Base-by-base conservation (phyloP, 345 rosid genomes). In the Linum lewisii region DNA sequence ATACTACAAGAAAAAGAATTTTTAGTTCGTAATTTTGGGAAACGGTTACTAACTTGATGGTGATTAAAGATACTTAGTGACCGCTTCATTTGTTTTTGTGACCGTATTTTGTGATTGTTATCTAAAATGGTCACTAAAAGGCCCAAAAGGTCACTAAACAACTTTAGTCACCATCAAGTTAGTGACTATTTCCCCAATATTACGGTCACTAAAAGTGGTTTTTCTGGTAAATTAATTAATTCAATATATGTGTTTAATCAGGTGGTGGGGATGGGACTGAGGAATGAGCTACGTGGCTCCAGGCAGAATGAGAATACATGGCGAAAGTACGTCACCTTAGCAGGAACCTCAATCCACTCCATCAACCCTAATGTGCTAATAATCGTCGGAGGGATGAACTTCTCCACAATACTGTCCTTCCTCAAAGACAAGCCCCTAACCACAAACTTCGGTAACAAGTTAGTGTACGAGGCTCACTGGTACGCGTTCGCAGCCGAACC, bases 271-370 rank as follows among this genome's bases (percentile, higher is more conserved):
- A 73, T 65, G 63, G 65, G 77, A 38, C 15, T 69, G 38, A 61
- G 77, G 54, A 73, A 73, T 7, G 67, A 73, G 66, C 73, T 65
- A 8, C 70, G 70, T 0, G 77, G 77, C 5, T 57, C 63, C 0
- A 60, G 15, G 18, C 59, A 61, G 15, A 57, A 69, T 36, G 38
- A 44, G 23, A 52, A 64, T 19, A 60, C 64, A 45, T 73, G 77
- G 77, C 53, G 57, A 54, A 69, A 58, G 64, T 69, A 73, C 32
- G 44, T 63, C 21, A 54, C 18, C 3, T 4, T 36, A 5, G 67
- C 60, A 21, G 60, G 60, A 9, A 51, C 14, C 21, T 23, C 19
- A 18, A 57, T 63, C 55, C 67, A 63, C 53, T 7, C 19, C 24
- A 60, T 36, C 7, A 63, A 63, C 23, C 67, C 67, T 34, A 51